These are phyloP conservation scores for Astraeus odoratus DNA, from an alignment of 768 basidiomycete species.

Conservation along the genomic window DNA sequence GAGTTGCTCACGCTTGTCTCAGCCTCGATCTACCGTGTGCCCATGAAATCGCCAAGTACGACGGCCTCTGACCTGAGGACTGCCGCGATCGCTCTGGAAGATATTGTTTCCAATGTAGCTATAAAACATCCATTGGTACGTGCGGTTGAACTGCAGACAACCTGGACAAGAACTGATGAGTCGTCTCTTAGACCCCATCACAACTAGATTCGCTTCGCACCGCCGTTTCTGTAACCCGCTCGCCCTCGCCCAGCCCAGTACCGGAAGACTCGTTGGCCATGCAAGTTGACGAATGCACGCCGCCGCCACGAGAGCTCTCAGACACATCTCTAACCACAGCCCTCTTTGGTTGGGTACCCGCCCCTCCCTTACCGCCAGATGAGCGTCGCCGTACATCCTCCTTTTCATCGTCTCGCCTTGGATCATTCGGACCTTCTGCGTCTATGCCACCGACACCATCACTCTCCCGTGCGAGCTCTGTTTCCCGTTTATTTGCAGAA, in stretches of 20 bases:
- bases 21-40: slow-evolving; percentile 71
- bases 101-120: slow-evolving; percentile 44
- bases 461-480: slow-evolving; percentile 27
- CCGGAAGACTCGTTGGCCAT: slow-evolving; percentile 20
- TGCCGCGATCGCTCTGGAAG: slow-evolving; percentile 47
- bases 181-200: slow-evolving; percentile 40
- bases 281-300: slow-evolving; percentile 8
- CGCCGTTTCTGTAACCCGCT: slow-evolving; percentile 31
- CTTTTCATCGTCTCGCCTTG: slow-evolving; percentile 18
- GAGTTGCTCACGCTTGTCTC: slow-evolving; percentile 1
- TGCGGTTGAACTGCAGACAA: not conserved
- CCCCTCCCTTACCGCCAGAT: slow-evolving; percentile 19
- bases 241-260: slow-evolving; percentile 25
- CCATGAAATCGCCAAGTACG: slow-evolving; percentile 56
- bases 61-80: slow-evolving; percentile 57
- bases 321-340: slow-evolving; percentile 35
- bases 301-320: slow-evolving; percentile 21
- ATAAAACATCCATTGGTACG: slow-evolving; percentile 72
- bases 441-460: slow-evolving; percentile 26
- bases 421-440: slow-evolving; percentile 23
- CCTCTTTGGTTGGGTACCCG: slow-evolving; percentile 44
- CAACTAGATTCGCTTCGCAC: slow-evolving; percentile 50
- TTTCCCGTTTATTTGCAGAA: slow-evolving; percentile 17
- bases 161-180: slow-evolving; percentile 6
- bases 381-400: slow-evolving; percentile 12